Percentiles rank a stretch among this genome's conserved stretches.
phyloP scores from a whole-genome alignment of 805 yeast species.

The Ogataea paraovalis region DNA sequence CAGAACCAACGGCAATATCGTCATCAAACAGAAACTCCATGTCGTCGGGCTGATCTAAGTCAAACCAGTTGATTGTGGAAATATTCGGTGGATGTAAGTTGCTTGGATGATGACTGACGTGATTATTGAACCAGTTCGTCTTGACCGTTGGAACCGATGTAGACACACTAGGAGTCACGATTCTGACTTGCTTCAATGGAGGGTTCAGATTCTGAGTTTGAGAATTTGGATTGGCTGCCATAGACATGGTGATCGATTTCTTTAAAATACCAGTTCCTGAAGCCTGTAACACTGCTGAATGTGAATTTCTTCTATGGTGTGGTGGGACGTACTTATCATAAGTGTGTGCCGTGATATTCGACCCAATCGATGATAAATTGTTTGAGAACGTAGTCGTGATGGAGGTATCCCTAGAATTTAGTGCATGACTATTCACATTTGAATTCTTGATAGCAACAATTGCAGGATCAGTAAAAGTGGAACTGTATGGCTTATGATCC shows the following conservation, averaged over 20 bases:
- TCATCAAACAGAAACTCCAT: slow-evolving; percentile 18
- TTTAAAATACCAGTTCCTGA: slow-evolving; percentile 16
- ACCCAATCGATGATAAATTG: slow-evolving; percentile 24
- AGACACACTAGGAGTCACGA: slow-evolving; percentile 25
- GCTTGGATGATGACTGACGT: slow-evolving; percentile 2
- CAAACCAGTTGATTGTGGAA: slow-evolving; percentile 5
- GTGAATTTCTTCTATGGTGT: slow-evolving; percentile 44
- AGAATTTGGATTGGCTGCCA: not conserved
- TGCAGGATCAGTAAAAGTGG: not conserved
- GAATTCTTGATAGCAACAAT: not conserved
- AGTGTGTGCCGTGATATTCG: slow-evolving; percentile 19
- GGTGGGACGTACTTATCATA: slow-evolving; percentile 45
- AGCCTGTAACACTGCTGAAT: slow-evolving; percentile 22
- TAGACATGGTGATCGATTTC: slow-evolving; percentile 5
- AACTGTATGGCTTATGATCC: not conserved
- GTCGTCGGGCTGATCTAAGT: slow-evolving; percentile 7
- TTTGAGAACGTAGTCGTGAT: slow-evolving; percentile 23
- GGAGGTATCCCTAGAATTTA: slow-evolving; percentile 26
- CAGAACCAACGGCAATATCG: slow-evolving; percentile 6
- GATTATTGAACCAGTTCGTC: slow-evolving; percentile 30
- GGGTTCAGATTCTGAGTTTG: slow-evolving; percentile 3
- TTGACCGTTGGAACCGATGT: slow-evolving; percentile 35
- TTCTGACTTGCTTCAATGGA: slow-evolving; percentile 16
- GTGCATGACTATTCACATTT: slow-evolving; percentile 2
- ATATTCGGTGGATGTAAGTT: not conserved